Percentiles rank a stretch among this genome's conserved stretches.
phyloP scores from a whole-genome alignment of 371 early-diverging fungal genomes.

The Mortierella sp. region DNA sequence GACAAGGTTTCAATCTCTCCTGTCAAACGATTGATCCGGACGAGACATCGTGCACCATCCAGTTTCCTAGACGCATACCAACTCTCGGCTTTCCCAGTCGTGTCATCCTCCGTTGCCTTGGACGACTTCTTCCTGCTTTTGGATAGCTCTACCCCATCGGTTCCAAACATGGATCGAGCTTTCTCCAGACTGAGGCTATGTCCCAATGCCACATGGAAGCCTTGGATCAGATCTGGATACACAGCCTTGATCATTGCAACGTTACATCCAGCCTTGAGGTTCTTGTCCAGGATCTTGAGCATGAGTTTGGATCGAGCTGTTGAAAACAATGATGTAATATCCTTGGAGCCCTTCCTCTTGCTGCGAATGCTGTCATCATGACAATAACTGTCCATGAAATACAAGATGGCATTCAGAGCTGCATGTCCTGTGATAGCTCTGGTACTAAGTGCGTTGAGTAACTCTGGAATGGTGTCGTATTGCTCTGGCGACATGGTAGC shows the following conservation, averaged over 20 bases:
- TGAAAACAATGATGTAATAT: constrained; percentile 11
- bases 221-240: constrained; percentile 30
- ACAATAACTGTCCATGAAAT: constrained; percentile 54
- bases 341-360: neutral
- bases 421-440: constrained; percentile 58
- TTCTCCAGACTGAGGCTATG: constrained; percentile 22
- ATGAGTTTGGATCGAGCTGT: constrained; percentile 54
- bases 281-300: constrained; percentile 64
- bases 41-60: constrained; percentile 69
- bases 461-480: constrained; percentile 24
- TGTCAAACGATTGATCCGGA: constrained; percentile 50
- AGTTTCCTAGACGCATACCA: constrained; percentile 70
- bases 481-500: neutral
- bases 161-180: constrained; percentile 16
- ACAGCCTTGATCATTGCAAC: constrained; percentile 49
- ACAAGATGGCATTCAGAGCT: constrained; percentile 55
- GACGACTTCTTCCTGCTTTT: neutral
- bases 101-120: neutral
- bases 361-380: neutral
- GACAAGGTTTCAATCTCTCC: constrained; percentile 58
- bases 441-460: constrained; percentile 60
- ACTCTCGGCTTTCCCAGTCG: neutral
- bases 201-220: constrained; percentile 58
- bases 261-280: constrained; percentile 65
- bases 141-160: neutral